Base-by-base conservation (phyloP, 768 basidiomycete genomes). In the Clitopilus passeckerianus region DNA sequence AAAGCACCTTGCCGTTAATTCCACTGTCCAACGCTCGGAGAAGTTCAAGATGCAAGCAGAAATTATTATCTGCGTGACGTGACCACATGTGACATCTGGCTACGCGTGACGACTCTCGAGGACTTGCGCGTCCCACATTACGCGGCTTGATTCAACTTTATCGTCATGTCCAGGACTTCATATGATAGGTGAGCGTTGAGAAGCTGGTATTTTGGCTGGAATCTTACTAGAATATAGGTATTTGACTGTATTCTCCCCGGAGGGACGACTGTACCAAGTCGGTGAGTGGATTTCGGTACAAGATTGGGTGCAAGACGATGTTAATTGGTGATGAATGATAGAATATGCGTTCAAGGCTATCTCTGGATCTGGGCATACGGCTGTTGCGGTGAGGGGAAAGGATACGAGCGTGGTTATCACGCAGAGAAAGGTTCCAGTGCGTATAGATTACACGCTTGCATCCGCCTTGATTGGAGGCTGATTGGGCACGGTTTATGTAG, bases 321-420 rank as follows among this genome's bases (percentile, higher is more conserved):
- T 44, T 41, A 43, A 34, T 20, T 59, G 55, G 61, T 59, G 56
- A 66, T 60, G 63, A 60, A 60, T 27, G 20, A 5, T 67, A 98
- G 95, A 98, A 78, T 98, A 98, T 81, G 96, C 97, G 24, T 98
- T 98, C 88, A 99, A 98, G 75, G 97, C 97, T 53, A 98, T 98
- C 72, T 93, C 95, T 62, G 94, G 93, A 58, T 94, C 95, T 1
- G 96, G 95, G 0, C 93, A 98, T 68, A 98, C 97, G 1, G 86
- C 96, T 0, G 83, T 99, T 55, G 84, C 95, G 16, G 90, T 98
- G 50, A 80, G 96, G 67, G 97, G 97, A 16, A 92, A 92, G 72
- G 95, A 98, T 66, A 96, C 95, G 5, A 82, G 90, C 5, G 95
- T 98, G 7, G 91, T 98, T 43, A 95, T 99, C 66, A 98, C 96